Percentiles rank a stretch among this genome's conserved stretches.
Evolutionary conservation across 192 early-diverging fungal species (phyloP).

Genomic region (Dissophora globulifera): DNA sequence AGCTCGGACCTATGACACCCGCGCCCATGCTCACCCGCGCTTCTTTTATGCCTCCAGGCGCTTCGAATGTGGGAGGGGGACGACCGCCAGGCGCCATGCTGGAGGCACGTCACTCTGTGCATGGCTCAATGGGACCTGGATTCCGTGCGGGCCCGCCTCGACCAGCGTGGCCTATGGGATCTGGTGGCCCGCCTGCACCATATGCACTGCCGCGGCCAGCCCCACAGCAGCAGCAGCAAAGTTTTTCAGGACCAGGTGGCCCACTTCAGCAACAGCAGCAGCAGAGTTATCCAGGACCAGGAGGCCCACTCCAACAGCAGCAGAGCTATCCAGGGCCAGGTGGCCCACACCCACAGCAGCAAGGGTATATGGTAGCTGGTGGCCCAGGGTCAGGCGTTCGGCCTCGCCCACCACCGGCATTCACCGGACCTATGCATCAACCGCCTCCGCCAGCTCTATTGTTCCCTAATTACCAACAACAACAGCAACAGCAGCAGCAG

Average conservation of each 20-base stretch:
- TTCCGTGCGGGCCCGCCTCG: conserved; percentile 6
- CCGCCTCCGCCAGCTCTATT: conserved; percentile 12
- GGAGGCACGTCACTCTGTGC: conserved; percentile 25
- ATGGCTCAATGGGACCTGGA: conserved; percentile 3
- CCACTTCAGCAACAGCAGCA: neutral
- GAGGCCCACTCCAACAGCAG: neutral
- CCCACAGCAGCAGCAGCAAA: neutral
- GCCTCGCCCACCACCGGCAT: conserved; percentile 10
- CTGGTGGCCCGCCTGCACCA: neutral
- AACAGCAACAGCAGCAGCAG: conserved; percentile 25
- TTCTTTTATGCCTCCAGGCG: neutral
- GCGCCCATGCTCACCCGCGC: neutral
- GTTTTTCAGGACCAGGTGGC: no score
- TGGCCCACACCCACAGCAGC: neutral
- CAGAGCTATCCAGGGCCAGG: no score
- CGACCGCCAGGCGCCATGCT: neutral
- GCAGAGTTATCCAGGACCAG: no score
- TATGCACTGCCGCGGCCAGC: neutral
- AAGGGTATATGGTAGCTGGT: no score
- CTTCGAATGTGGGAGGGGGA: conserved; percentile 1
- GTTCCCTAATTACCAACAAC: conserved; percentile 25
- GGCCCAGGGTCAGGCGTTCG: neutral
- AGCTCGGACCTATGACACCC: conserved; percentile 20
- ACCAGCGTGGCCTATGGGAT: conserved; percentile 23
- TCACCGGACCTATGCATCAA: neutral